A percentile compares a stretch with the other conserved stretches of the same genome.
Evolutionary conservation across 2,329 filamentous ascomycete genomes (phyloP).

Genomic region (Seiridium unicorne): DNA sequence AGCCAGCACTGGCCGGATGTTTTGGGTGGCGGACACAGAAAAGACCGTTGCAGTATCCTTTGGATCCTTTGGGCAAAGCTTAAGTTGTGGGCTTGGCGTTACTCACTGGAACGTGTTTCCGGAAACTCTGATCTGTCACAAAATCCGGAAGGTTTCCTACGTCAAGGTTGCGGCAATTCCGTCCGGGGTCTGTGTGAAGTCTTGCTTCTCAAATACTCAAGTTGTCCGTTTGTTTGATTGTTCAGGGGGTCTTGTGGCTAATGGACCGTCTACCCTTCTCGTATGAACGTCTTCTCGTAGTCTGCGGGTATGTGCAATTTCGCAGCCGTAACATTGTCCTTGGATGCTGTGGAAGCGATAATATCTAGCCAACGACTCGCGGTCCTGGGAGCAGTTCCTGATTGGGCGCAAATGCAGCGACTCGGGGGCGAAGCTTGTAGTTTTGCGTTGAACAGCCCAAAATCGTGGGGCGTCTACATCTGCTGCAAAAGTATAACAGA

Average conservation of each 20-base stretch:
- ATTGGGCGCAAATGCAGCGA: constrained; percentile 4
- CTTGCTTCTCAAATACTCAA: neutral
- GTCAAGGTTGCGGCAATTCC: neutral
- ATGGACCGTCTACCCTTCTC: neutral
- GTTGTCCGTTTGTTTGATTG: neutral
- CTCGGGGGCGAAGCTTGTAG: neutral
- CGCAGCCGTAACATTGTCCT: neutral
- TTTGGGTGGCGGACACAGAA: neutral
- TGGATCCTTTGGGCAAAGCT: neutral
- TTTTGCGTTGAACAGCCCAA: neutral
- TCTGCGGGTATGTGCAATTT: neutral
- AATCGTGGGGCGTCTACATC: neutral
- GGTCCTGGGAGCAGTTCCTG: neutral
- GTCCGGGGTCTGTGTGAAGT: neutral
- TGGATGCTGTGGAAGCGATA: neutral
- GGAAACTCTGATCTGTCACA: neutral
- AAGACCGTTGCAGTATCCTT: neutral
- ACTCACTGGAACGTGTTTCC: neutral
- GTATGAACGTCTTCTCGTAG: neutral
- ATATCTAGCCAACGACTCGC: neutral
- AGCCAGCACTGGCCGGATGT: neutral
- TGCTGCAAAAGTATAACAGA: neutral
- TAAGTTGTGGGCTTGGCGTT: neutral
- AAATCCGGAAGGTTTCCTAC: neutral
- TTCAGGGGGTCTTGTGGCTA: neutral